Evolutionary conservation across 257 asterid genomes (phyloP), one percentile per base, ranked within the genome.

Genomic region (Gentiana dahurica): DNA sequence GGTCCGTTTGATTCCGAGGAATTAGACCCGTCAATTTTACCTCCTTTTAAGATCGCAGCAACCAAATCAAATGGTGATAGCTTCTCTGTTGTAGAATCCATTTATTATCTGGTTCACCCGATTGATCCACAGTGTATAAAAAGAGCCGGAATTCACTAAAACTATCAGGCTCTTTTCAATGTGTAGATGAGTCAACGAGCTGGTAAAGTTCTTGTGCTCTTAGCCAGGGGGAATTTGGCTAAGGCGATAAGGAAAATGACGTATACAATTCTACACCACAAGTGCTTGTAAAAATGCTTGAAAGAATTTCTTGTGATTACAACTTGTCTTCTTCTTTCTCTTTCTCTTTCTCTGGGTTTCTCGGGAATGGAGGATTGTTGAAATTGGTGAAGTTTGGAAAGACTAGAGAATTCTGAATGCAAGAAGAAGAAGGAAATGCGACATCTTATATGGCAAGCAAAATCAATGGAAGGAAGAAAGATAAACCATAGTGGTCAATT

Each of bases 11-110:
- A 64, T 55, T 61, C 71, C 15, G 95, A 87, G 1, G 77, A 77
- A 68, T 85, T 92, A 0, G 80, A 82, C 54, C 71, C 79, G 33
- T 85, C 90, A 44, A 81, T 65, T 15, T 69, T 83, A 41, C 59
- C 85, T 62, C 94, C 92, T 47, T 73, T 91, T 15, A 85, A 59
- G 71, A 91, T 78, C 65, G 87, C 89, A 2, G 86, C 37, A 95
- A 92, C 81, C 66, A 92, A 83, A 71, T 92, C 97, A 50, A 92
- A 77, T 0, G 97, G 79, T 3, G 97, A 85, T 7, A 85, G 66
- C 78, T 85, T 88, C 70, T 78, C 89, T 1, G 89, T 32, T 54
- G 83, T 69, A 41, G 92, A 70, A 24, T 88, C 87, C 92, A 69
- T 67, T 52, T 36, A 50, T 43, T 54, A 13, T n/a, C 34, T 24